phyloP scores from a whole-genome alignment of 495 filamentous ascomycete species.

The Aspergillus hancockii region DNA sequence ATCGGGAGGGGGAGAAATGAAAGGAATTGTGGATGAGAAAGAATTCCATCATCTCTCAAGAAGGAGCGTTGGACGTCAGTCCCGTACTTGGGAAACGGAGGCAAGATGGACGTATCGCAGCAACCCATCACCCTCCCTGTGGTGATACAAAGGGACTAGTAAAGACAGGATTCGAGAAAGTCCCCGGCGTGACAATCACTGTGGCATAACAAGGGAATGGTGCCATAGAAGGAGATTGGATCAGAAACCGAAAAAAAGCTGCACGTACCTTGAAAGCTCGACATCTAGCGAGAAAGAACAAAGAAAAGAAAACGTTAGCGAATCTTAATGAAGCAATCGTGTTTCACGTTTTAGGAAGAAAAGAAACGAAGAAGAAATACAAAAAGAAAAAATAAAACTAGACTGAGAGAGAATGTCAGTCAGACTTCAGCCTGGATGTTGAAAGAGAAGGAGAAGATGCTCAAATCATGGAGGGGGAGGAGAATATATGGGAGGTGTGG shows the following conservation, averaged over 20 bases:
- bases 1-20: not conserved
- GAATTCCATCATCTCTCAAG: slow-evolving; percentile 12
- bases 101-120: slow-evolving; percentile 1
- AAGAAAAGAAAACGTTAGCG: slow-evolving; percentile 7
- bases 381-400: slow-evolving; percentile 13
- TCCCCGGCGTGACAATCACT: not conserved
- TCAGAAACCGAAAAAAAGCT: not conserved
- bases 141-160: not conserved
- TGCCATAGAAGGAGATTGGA: not conserved
- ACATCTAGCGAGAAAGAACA: slow-evolving; percentile 21
- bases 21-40: slow-evolving; percentile 12
- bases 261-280: slow-evolving; percentile 22
- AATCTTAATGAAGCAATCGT: not conserved
- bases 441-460: slow-evolving; percentile 19
- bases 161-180: not conserved
- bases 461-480: slow-evolving; percentile 12
- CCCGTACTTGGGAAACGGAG: not conserved
- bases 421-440: not conserved
- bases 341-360: not conserved
- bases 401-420: not conserved
- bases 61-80: slow-evolving; percentile 14
- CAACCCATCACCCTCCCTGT: not conserved
- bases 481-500: slow-evolving; percentile 12
- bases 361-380: not conserved
- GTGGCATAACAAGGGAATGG: slow-evolving; percentile 24